These are phyloP conservation scores for Candida michaelii DNA, from an alignment of 805 yeast species.

Conservation along the genomic window DNA sequence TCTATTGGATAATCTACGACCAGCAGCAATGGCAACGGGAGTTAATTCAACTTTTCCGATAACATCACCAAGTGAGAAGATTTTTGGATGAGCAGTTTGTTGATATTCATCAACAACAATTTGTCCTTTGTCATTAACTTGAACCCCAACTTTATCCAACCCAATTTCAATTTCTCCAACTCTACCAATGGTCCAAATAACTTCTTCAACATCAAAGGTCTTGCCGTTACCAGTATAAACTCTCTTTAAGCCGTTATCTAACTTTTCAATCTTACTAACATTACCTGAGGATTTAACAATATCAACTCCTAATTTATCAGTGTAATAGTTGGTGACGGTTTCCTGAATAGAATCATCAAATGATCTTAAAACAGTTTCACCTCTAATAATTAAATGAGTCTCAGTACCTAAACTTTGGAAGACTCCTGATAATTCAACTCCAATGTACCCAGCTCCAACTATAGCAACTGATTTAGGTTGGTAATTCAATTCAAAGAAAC, in stretches of 20 bases:
- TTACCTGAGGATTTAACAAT: slow-evolving; percentile 66
- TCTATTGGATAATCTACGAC: slow-evolving; percentile 89
- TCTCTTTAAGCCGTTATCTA: slow-evolving; percentile 33
- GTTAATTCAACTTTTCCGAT: slow-evolving; percentile 92
- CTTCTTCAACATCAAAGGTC: slow-evolving; percentile 60
- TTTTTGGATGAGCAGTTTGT: slow-evolving; percentile 65
- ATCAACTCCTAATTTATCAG: slow-evolving; percentile 70
- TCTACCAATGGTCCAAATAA: slow-evolving; percentile 96
- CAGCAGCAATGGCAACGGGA: slow-evolving; percentile 98
- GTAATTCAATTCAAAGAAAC: slow-evolving; percentile 74
- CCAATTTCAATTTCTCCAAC: slow-evolving; percentile 72
- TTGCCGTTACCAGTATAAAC: slow-evolving; percentile 39
- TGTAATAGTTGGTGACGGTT: slow-evolving; percentile 78
- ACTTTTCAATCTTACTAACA: slow-evolving; percentile 35
- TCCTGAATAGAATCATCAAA: slow-evolving; percentile 82
- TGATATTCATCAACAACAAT: slow-evolving; percentile 86
- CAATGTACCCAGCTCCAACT: slow-evolving; percentile 98
- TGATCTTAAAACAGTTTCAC: slow-evolving; percentile 83
- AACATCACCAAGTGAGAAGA: slow-evolving; percentile 91
- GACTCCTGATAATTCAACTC: slow-evolving; percentile 92
- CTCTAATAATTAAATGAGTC: slow-evolving; percentile 85
- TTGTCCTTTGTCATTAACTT: slow-evolving; percentile 58
- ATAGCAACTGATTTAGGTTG: slow-evolving; percentile 93
- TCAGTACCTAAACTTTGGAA: slow-evolving; percentile 86
- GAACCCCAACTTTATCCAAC: slow-evolving; percentile 71